Evolutionary conservation across 2,329 filamentous ascomycete species (phyloP).

Genomic region (Arachnopeziza araneosa): DNA sequence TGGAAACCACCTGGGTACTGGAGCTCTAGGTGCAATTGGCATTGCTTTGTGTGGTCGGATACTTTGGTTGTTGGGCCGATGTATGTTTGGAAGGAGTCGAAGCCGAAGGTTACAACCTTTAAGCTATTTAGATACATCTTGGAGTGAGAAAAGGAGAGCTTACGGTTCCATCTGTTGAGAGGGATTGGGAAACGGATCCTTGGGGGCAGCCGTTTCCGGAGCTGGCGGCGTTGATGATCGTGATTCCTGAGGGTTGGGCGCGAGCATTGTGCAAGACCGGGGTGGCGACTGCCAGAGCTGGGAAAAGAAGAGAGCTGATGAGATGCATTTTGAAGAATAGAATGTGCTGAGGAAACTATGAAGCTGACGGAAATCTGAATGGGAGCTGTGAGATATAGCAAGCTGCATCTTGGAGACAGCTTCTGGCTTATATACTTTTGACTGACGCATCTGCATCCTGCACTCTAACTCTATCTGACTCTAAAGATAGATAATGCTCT

Average conservation of each 20-base stretch:
- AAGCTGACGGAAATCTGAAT: neutral
- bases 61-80: conserved; percentile 15
- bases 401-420: neutral
- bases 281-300: conserved; percentile 13
- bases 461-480: neutral
- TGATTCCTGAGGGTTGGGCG: conserved; percentile 11
- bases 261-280: neutral
- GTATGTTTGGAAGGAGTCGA: conserved; percentile 19
- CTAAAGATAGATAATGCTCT: neutral
- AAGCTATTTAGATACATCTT: neutral
- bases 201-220: conserved; percentile 20
- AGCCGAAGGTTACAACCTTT: conserved; percentile 10
- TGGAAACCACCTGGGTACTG: conserved; percentile 20
- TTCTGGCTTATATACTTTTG: neutral
- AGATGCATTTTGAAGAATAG: conserved; percentile 9
- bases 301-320: conserved; percentile 10
- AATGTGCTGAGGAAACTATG: neutral
- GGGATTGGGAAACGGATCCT: conserved; percentile 12
- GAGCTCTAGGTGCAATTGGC: conserved; percentile 18
- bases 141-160: neutral
- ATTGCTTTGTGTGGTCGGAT: conserved; percentile 18
- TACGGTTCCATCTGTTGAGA: conserved; percentile 13
- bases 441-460: neutral
- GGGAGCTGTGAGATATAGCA: neutral
- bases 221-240: conserved; percentile 11